Conservation (phyloP, 176 grass and related monocot species). For the Carex parvula region DNA sequence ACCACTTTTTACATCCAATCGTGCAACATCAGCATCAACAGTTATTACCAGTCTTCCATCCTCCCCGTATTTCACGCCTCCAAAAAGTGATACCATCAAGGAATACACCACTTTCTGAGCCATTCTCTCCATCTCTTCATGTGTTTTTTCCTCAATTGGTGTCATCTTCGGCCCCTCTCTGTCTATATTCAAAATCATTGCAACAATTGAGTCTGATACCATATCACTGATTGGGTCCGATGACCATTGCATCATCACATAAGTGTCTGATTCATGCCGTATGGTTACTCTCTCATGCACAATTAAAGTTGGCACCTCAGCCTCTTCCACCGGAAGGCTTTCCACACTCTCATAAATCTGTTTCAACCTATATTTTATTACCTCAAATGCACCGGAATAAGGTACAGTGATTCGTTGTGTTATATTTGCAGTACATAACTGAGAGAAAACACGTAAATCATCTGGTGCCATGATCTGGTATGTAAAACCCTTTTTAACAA, state of each 20-base stretch:
- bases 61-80: conserved; percentile 71
- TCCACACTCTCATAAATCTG: conserved; percentile 93
- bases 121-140: conserved; percentile 69
- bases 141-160: conserved; percentile 51
- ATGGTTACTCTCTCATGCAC: conserved; percentile 68
- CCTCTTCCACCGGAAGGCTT: conserved; percentile 45
- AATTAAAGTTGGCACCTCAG: conserved; percentile 54
- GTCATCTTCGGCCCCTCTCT: conserved; percentile 69
- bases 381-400: conserved; percentile 75
- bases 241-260: conserved; percentile 71
- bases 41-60: conserved; percentile 69
- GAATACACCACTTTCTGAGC: conserved; percentile 57
- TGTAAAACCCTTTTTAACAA: conserved; percentile 92
- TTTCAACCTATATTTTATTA: conserved; percentile 80
- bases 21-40: conserved; percentile 56
- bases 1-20: conserved; percentile 60
- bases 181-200: conserved; percentile 75
- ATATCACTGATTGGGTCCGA: conserved; percentile 90
- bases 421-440: conserved; percentile 75
- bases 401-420: conserved; percentile 68
- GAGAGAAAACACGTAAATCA: conserved; percentile 81
- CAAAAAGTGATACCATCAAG: conserved; percentile 77
- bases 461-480: conserved; percentile 96
- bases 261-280: conserved; percentile 68
- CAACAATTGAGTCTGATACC: conserved; percentile 92